Base-by-base conservation (phyloP, 768 basidiomycete genomes). In the Phylloporus scabripes region DNA sequence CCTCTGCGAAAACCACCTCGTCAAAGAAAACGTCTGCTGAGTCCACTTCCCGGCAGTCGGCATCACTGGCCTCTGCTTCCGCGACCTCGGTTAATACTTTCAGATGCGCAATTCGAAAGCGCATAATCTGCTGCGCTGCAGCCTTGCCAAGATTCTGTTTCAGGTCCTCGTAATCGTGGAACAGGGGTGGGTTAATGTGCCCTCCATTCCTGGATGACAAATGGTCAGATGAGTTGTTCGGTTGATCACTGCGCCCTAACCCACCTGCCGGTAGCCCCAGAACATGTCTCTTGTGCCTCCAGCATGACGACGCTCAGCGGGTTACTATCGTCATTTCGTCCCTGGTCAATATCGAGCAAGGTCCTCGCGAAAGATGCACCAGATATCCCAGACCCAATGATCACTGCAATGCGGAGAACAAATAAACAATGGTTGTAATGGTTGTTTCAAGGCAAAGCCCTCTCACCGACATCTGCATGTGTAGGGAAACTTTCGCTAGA, bases 211-310 rank as follows among this genome's bases (percentile, higher is more conserved):
- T 75, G 42, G 3, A 41, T 14, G 14, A 29, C 26, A 11, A 18
- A 21, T 29, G 9, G 43, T 53, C 34, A 50, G 34, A 36, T 39
- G 31, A 23, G 17, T 39, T 15, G 14, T 14, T 26, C 15, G 20
- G 41, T 23, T 32, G 33, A n/a, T 4, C 24, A n/a, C 12, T 10
- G 18, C 28, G 8, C 37, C 46, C 18, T 29, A 23, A 60, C 72
- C 17, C 53, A 74, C 75, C 75, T 72, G 37, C 72, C 78, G 0
- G 78, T 78, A 8, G 78, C 78, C 0, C 78, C 78, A 3, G 75
- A 75, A 56, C 78, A 79, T 3, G 71, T 60, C 18, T 82, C 80
- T 24, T 83, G 65, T 15, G 83, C 84, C 59, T 86, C 84, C 23
- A 86, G 61, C 52, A 84, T 72, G 40, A 82, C 73, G 4, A 85